Conservation (phyloP, 345 rosid species). For the Eucalyptus brandiana region DNA sequence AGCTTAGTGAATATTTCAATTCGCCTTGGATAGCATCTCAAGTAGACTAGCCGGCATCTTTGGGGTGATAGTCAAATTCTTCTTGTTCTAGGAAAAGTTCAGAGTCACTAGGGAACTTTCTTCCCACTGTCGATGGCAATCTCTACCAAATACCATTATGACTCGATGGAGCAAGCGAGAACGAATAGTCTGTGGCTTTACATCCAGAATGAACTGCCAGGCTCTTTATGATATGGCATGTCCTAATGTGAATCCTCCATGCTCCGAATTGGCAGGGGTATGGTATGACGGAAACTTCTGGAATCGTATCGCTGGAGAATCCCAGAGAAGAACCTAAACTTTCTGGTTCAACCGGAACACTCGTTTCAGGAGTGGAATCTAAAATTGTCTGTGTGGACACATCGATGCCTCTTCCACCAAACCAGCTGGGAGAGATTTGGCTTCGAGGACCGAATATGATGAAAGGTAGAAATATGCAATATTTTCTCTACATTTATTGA, state of each 20-base stretch:
- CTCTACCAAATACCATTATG: neutral
- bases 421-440: constrained; percentile 27
- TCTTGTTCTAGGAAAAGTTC: neutral
- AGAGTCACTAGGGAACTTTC: neutral
- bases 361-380: constrained; percentile 23
- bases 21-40: neutral
- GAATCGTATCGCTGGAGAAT: constrained; percentile 16
- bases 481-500: neutral
- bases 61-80: neutral
- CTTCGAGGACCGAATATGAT: constrained; percentile 32
- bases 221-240: neutral
- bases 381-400: constrained; percentile 13
- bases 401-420: constrained; percentile 19
- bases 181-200: neutral
- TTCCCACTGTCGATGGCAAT: neutral
- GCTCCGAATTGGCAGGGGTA: constrained; percentile 4
- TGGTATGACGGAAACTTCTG: constrained; percentile 32
- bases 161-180: neutral
- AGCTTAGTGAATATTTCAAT: neutral
- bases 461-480: constrained; percentile 7
- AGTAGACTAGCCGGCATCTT: neutral
- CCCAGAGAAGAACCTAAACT: neutral
- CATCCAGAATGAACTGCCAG: neutral
- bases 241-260: neutral
- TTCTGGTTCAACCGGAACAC: constrained; percentile 21